Percentiles rank a stretch among this genome's conserved stretches.
Evolutionary conservation across 192 early-diverging fungal species (phyloP).

Genomic region (Backusella psychrophila): DNA sequence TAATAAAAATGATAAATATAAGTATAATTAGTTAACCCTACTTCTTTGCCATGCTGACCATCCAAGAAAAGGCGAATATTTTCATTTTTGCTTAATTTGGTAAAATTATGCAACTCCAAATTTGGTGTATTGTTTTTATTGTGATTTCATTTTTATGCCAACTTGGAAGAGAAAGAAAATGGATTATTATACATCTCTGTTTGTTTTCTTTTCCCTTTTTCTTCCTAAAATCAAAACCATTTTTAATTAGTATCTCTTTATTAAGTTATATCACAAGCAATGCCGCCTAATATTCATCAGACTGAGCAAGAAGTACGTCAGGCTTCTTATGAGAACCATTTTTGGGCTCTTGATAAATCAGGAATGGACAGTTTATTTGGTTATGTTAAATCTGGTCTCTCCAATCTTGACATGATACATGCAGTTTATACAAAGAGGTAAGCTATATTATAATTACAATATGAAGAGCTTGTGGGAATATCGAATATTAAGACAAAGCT

Average conservation of each 20-base stretch:
- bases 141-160: not conserved
- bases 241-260: not conserved
- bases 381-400: slow-evolving; percentile 5
- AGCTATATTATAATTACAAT: not conserved
- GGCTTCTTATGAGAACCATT: not conserved
- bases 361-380: slow-evolving; percentile 13
- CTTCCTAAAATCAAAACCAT: not conserved
- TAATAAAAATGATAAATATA: not conserved
- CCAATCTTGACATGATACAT: not conserved
- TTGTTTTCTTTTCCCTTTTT: not conserved
- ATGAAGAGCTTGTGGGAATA: not conserved
- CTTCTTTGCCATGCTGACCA: not conserved
- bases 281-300: not conserved
- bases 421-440: slow-evolving; percentile 16
- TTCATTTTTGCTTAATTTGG: not conserved
- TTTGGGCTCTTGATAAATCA: slow-evolving; percentile 6
- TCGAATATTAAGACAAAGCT: not conserved
- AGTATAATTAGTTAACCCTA: not conserved
- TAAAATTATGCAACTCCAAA: not conserved
- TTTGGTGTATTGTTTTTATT: slow-evolving; percentile 4
- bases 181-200: not conserved
- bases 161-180: not conserved
- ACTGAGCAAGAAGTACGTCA: not conserved
- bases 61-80: not conserved
- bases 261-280: not conserved